Evolutionary conservation across 2,329 filamentous ascomycete genomes (phyloP).

Genomic region (Juglanconis juglandina): DNA sequence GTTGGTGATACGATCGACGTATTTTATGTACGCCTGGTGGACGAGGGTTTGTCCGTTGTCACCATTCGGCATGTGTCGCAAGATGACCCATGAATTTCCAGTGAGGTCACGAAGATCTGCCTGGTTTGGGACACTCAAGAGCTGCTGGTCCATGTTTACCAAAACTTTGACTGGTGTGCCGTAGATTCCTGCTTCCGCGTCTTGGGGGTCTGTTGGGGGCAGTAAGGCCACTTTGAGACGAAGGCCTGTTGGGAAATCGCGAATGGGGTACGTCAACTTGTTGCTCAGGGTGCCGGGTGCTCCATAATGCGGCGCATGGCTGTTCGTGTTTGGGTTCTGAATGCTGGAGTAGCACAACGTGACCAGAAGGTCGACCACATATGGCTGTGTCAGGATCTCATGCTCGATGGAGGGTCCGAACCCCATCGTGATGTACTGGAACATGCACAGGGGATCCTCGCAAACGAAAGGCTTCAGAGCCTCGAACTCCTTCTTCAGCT

Average conservation of each 20-base stretch:
- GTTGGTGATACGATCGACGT: not conserved
- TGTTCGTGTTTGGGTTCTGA: too few relatives aligned
- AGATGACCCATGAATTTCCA: conserved; percentile 6
- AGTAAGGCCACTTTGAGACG: conserved; percentile 30
- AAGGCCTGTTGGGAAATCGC: conserved; percentile 43
- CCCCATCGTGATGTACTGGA: conserved; percentile 83
- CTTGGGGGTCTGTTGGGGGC: not conserved
- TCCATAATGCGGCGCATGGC: too few relatives aligned
- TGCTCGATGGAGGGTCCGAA: conserved; percentile 83
- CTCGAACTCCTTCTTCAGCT: conserved; percentile 60
- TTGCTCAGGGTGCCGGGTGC: too few relatives aligned
- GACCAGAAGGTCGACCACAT: conserved; percentile 79
- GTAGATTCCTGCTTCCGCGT: not conserved
- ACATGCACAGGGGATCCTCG: conserved; percentile 70
- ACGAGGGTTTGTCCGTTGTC: not conserved
- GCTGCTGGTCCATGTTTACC: not conserved
- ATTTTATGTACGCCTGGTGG: conserved; percentile 5
- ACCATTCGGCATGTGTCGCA: conserved; percentile 2
- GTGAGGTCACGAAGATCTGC: not conserved
- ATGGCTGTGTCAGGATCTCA: conserved; percentile 74
- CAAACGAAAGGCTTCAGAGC: conserved; percentile 79
- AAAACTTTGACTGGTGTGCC: conserved; percentile 13
- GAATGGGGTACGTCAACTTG: conserved; percentile 34
- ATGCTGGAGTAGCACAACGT: conserved; percentile 74
- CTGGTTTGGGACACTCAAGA: not conserved